Percentiles rank a stretch among this genome's conserved stretches.
phyloP scores from a whole-genome alignment of 108 stramenopile genomes.

The Nannochloropsis oceanica region DNA sequence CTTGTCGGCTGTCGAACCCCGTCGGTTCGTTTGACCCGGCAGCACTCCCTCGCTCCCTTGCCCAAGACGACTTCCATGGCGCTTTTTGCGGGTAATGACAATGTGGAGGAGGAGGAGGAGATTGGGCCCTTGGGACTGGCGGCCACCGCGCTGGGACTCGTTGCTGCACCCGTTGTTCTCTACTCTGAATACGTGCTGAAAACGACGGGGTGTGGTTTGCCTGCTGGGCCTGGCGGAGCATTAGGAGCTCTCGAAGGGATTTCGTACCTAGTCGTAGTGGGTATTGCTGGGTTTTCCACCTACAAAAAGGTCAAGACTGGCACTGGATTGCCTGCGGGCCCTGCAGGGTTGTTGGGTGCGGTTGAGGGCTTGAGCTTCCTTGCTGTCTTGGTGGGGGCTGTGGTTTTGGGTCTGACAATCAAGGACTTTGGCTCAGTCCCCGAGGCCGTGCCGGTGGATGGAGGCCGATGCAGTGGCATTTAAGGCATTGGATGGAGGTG shows the following conservation, averaged over 20 bases:
- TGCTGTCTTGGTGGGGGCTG: slow-evolving; percentile 45
- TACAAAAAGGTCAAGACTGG: slow-evolving; percentile 48
- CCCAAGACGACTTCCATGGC: not conserved
- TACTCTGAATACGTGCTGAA: slow-evolving; percentile 51
- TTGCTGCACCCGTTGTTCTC: slow-evolving; percentile 43
- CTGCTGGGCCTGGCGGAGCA: slow-evolving; percentile 52
- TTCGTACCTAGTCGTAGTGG: slow-evolving; percentile 46
- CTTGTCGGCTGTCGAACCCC: no score
- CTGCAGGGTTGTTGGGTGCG: slow-evolving; percentile 47
- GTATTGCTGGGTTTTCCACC: slow-evolving; percentile 19
- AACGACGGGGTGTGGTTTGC: slow-evolving; percentile 54
- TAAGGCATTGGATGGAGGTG: not conserved
- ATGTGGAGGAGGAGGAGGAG: not conserved
- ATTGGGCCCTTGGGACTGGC: not conserved
- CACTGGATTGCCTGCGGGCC: slow-evolving; percentile 50
- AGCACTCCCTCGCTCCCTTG: not conserved
- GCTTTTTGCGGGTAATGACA: not conserved
- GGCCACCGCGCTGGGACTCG: slow-evolving; percentile 24
- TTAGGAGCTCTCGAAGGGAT: slow-evolving; percentile 51
- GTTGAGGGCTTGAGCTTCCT: slow-evolving; percentile 53
- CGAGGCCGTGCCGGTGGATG: slow-evolving; percentile 63
- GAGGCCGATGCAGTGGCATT: slow-evolving; percentile 49
- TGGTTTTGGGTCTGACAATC: slow-evolving; percentile 50
- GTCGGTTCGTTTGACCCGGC: no score
- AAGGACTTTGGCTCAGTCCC: slow-evolving; percentile 59